Evolutionary conservation across 352 stramenopile genomes (phyloP).

Genomic region (Saprolegnia diclina): DNA sequence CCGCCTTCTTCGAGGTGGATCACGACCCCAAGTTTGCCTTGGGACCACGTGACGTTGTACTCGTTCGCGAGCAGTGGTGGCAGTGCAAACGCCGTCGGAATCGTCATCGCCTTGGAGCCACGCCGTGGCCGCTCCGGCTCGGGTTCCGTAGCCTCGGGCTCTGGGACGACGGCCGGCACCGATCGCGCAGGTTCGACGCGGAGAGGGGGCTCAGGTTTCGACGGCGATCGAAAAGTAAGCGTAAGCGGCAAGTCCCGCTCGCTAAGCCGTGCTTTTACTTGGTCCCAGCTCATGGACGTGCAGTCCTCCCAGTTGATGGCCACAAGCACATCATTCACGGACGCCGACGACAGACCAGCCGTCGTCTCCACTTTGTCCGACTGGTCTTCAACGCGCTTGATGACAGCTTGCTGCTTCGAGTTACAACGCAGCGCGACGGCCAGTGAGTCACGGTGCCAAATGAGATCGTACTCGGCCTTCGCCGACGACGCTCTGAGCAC

Average conservation of each 20-base stretch:
- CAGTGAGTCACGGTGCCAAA: constrained; percentile 25
- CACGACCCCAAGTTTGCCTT: constrained; percentile 17
- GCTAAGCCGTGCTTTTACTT: constrained; percentile 13
- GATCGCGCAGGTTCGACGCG: background rate
- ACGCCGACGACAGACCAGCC: constrained; percentile 2
- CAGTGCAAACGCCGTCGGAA: constrained; percentile 7
- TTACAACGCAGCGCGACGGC: constrained; percentile 10
- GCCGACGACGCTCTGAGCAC: background rate
- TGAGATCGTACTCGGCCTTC: constrained; percentile 19
- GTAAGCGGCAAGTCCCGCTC: constrained; percentile 23
- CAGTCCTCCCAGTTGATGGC: constrained; percentile 25
- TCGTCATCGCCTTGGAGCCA: background rate
- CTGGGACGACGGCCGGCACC: too few species aligned
- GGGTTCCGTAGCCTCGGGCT: background rate
- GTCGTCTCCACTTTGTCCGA: constrained; percentile 21
- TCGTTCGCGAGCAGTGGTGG: constrained; percentile 18
- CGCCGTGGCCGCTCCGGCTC: background rate
- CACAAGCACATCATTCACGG: constrained; percentile 14
- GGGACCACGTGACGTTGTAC: constrained; percentile 19
- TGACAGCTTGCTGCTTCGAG: constrained; percentile 18
- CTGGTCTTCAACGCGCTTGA: constrained; percentile 8
- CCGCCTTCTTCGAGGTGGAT: constrained; percentile 10
- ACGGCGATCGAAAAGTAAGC: constrained; percentile 13
- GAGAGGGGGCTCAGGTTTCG: background rate
- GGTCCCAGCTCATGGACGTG: constrained; percentile 2